Evolutionary conservation across 2,329 filamentous ascomycete genomes (phyloP).

Genomic region (Aspergillus glaucus): DNA sequence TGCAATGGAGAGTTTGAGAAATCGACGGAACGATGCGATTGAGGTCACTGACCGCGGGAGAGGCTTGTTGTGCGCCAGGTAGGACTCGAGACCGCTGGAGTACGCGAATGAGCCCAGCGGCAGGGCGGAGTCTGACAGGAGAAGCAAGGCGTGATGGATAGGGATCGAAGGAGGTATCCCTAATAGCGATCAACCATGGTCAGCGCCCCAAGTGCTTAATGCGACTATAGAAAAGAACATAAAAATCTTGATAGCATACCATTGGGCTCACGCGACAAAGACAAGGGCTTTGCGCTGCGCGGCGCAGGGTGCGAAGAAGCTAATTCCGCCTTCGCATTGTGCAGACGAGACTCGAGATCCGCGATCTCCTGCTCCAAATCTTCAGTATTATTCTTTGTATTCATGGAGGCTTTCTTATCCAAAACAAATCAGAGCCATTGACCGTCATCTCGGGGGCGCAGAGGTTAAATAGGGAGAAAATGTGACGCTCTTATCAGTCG

Average conservation of each 20-base stretch:
- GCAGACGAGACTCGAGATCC: constrained; percentile 44
- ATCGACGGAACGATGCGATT: constrained; percentile 45
- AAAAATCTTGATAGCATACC: constrained; percentile 3
- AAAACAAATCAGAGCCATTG: neutral
- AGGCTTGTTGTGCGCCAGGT: constrained; percentile 51
- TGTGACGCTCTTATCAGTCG: constrained; percentile 7
- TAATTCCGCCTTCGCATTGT: constrained; percentile 40
- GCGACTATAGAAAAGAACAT: neutral
- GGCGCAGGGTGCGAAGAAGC: constrained; percentile 13
- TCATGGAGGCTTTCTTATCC: constrained; percentile 14
- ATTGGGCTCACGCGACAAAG: constrained; percentile 1
- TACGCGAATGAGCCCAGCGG: constrained; percentile 61
- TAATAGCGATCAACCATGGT: neutral
- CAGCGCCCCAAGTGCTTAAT: neutral
- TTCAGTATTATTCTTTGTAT: constrained; percentile 10
- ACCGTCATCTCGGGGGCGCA: neutral
- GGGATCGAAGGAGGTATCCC: constrained; percentile 11
- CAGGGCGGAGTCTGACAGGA: constrained; percentile 59
- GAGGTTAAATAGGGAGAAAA: constrained; percentile 4
- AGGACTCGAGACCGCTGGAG: constrained; percentile 59
- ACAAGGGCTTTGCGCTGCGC: neutral
- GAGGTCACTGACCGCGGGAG: constrained; percentile 26
- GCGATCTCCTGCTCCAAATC: constrained; percentile 35
- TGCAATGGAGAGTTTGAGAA: constrained; percentile 51
- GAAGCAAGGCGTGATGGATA: constrained; percentile 53